A percentile compares a stretch with the other conserved stretches of the same genome.
Conservation (phyloP, 1,284 basidiomycete species). For the Sporisorium graminicola region DNA sequence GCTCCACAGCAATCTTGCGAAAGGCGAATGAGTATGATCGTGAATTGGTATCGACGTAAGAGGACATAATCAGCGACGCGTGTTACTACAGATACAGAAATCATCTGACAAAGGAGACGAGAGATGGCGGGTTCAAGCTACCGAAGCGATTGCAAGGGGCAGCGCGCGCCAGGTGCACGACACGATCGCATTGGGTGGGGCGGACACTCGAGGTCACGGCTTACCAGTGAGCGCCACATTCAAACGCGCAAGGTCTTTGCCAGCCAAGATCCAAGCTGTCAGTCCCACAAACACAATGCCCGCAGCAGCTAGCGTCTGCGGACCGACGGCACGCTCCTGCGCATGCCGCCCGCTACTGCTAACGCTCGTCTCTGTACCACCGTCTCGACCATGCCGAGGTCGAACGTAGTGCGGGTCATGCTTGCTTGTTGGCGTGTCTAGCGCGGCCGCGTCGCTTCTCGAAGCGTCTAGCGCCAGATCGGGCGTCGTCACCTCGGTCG, state of each 20-base stretch:
- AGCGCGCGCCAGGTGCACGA: neutral
- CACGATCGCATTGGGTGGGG: neutral
- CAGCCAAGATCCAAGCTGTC: slow-evolving; percentile 52
- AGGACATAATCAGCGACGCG: slow-evolving; percentile 11
- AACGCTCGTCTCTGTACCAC: slow-evolving; percentile 1
- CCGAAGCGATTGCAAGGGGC: neutral
- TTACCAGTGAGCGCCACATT: slow-evolving; percentile 31
- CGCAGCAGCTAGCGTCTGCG: slow-evolving; percentile 42
- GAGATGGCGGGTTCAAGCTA: neutral
- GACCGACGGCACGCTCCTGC: slow-evolving; percentile 24
- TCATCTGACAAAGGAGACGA: neutral
- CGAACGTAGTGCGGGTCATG: slow-evolving; percentile 16
- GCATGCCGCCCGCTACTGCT: slow-evolving; percentile 6
- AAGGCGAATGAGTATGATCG: slow-evolving; percentile 7
- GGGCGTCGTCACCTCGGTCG: slow-evolving; percentile 49
- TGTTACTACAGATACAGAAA: slow-evolving; percentile 15
- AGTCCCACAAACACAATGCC: slow-evolving; percentile 52
- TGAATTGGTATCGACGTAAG: slow-evolving; percentile 35
- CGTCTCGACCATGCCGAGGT: slow-evolving; percentile 25
- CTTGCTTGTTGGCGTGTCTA: slow-evolving; percentile 22
- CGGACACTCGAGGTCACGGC: slow-evolving; percentile 10
- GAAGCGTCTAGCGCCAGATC: slow-evolving; percentile 27
- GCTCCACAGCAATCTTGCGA: neutral
- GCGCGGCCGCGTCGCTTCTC: slow-evolving; percentile 13
- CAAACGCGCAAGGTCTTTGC: slow-evolving; percentile 35